Base-by-base conservation (phyloP, 1,284 basidiomycete species). In the Afroboletus lepidellus region DNA sequence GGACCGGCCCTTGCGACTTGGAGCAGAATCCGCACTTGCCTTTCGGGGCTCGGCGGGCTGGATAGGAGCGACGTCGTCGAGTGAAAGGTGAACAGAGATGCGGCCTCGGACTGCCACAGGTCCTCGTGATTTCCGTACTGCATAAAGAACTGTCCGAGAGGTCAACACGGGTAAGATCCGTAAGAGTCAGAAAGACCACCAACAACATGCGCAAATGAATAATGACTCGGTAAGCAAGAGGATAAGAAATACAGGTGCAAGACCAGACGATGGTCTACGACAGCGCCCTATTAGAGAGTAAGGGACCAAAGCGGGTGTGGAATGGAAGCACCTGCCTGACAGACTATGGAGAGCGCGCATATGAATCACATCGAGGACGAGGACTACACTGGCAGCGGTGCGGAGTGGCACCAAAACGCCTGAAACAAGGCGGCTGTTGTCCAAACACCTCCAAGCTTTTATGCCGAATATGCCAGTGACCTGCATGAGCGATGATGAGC, bases 401-500 rank as follows among this genome's bases (percentile, higher is more conserved):
- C 78, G 77, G 29, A 83, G 70, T 12, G 74, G 41, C 7, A 62
- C 60, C 41, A 84, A 58, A 8, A 74, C 57, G 11, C 71, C 58
- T 18, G 79, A 70, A 36, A 86, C 77, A 51, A 80, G 58, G 24
- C 74, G 73, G n/a, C 79, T 77, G 55, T 80, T 78, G 60, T 80
- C 76, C 54, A 85, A 69, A 60, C 83, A 85, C 57, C 78, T 78
- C 59, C 85, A 87, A 6, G 81, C 83, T 63, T 87, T 87, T 58
- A 81, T 70, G 7, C 84, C 84, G 38, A 85, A 70, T 37, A 86
- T 80, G 29, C 83, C 83, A 1, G 81, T 77, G 42, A 85, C 76
- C 84, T 87, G 56, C 23, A 15, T 5, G 24, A 11, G 23, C 21
- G 41, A 18, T 43, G 30, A 9, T 41, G 41, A 57, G 36, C 18